phyloP scores from a whole-genome alignment of 78 protist species.

The slime mould (Dictyostelium discoideum) region dicty_2.7 NC_007088.5:3800001-3800500 shows the following conservation, averaged over 20 bases:
- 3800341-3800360: neutral
- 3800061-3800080: too few species aligned
- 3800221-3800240: neutral
- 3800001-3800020: too few species aligned
- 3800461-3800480: neutral
- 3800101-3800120: too few species aligned
- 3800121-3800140: too few species aligned
- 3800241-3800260: neutral
- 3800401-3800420: constrained; percentile 11
- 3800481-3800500: neutral
- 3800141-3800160: too few species aligned
- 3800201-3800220: neutral
- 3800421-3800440: neutral
- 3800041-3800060: too few species aligned
- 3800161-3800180: too few species aligned
- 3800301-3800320: neutral
- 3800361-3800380: neutral
- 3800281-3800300: neutral
- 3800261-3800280: neutral
- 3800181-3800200: neutral
- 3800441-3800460: neutral
- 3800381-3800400: constrained; percentile 25
- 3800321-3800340: constrained; percentile 22
- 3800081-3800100: too few species aligned
- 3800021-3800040: too few species aligned